These are phyloP conservation scores for Luffa aegyptiaca DNA, from an alignment of 306 rosid genomes.

Conservation along the genomic window DNA sequence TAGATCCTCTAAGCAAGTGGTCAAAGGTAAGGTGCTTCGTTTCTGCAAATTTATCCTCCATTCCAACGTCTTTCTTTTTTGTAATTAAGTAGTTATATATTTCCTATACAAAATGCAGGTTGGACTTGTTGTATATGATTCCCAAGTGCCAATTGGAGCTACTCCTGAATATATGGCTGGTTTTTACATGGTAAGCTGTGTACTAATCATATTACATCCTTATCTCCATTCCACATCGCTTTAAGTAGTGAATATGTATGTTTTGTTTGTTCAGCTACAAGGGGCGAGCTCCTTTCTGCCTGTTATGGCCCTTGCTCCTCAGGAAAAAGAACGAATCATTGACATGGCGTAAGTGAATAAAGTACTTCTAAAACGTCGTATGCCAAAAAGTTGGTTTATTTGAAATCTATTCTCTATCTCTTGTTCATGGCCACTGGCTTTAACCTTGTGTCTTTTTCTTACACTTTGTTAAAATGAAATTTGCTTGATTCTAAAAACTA, in stretches of 20 bases:
- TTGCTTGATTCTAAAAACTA: neutral
- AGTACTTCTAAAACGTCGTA: neutral
- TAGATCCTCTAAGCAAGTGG: slow-evolving; percentile 94
- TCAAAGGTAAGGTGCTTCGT: slow-evolving; percentile 55
- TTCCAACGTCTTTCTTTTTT: slow-evolving; percentile 1
- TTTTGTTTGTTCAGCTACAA: slow-evolving; percentile 51
- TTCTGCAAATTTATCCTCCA: neutral
- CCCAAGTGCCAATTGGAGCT: slow-evolving; percentile 95
- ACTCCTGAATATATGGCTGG: slow-evolving; percentile 99
- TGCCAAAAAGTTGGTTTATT: no score
- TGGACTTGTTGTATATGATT: slow-evolving; percentile 94
- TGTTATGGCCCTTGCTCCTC: slow-evolving; percentile 99
- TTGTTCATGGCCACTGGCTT: neutral
- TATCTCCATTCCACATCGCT: neutral
- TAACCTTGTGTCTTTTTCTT: neutral
- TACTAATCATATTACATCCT: neutral
- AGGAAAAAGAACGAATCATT: slow-evolving; percentile 81
- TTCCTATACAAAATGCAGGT: slow-evolving; percentile 34
- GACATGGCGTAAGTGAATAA: slow-evolving; percentile 87
- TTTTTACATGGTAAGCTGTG: slow-evolving; percentile 64
- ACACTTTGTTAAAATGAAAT: neutral
- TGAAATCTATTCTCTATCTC: neutral
- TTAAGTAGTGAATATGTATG: neutral
- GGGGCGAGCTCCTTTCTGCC: slow-evolving; percentile 97
- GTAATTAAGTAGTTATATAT: neutral